phyloP scores from a whole-genome alignment of 768 basidiomycete species.

The Sistotremastrum niveocremeum region DNA sequence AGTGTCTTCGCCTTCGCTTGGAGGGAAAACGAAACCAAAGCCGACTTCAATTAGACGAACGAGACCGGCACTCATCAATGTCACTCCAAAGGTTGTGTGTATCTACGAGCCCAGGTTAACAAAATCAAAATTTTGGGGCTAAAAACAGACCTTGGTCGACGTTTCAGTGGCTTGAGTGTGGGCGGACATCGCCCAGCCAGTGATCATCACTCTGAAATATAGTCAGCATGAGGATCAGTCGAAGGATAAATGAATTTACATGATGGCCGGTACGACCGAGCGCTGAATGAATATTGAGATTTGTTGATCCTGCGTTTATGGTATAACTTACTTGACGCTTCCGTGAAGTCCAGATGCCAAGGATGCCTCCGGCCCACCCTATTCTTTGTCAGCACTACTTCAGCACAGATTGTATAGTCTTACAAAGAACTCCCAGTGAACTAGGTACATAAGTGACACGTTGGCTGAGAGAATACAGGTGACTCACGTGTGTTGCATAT shows the following conservation, averaged over 20 bases:
- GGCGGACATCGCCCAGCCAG: constrained; percentile 90
- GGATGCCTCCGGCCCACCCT: constrained; percentile 90
- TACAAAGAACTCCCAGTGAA: constrained; percentile 62
- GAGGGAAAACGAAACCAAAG: constrained; percentile 25
- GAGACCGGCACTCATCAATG: constrained; percentile 72
- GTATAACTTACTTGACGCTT: constrained; percentile 48
- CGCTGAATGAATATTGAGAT: constrained; percentile 27
- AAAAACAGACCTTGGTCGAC: constrained; percentile 51
- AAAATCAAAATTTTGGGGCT: background rate
- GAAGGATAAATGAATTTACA: constrained; percentile 29
- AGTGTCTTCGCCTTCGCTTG: no score
- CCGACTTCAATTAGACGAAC: constrained; percentile 75
- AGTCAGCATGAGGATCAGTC: background rate
- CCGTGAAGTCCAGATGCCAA: constrained; percentile 73
- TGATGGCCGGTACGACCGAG: constrained; percentile 66
- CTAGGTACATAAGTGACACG: constrained; percentile 20
- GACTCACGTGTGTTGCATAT: constrained; percentile 86
- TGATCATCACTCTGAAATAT: constrained; percentile 57
- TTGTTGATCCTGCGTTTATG: background rate
- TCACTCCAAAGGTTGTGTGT: constrained; percentile 73
- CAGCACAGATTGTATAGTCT: constrained; percentile 9
- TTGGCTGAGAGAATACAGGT: background rate
- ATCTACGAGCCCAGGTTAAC: constrained; percentile 31
- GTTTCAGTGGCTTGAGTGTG: constrained; percentile 78
- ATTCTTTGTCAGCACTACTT: background rate